Evolutionary conservation across 768 basidiomycete species (phyloP), one percentile per base, ranked within the genome.

Genomic region (Podaxis mareebaensis): DNA sequence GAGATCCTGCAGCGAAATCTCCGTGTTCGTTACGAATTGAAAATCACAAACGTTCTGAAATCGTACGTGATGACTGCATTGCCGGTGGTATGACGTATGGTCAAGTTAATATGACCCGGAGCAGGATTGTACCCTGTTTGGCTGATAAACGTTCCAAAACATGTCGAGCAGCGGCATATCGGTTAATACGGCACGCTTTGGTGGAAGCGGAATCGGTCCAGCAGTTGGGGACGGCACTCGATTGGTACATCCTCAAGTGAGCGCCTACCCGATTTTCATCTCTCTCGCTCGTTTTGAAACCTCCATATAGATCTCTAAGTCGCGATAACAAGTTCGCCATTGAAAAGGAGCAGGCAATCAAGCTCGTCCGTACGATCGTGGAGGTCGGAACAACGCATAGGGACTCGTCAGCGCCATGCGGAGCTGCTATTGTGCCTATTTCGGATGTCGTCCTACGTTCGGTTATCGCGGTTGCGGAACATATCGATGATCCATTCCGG

Each of bases 291-390:
- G 62, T 65, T 63, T 7, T 10, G 33, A 33, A 33, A 33, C 33
- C 28, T 8, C 13, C 46, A 36, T 56, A 10, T 65, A 95, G 95
- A 67, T 88, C 95, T 1, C 79, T 99, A 15, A 85, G 90, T 0
- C 87, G 95, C 12, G 95, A 98, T 71, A 88, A 87, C 71, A 91
- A 93, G 68, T 83, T 88, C 71, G 84, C 85, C 12, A 83, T 88
- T 4, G 97, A 95, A 76, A 93, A 93, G 71, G 95, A 97, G 71
- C 96, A 99, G 74, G 93, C 85, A 22, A 85, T 99, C 67, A 93
- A 94, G 64, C 85, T 99, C 22, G 87, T 99, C 60, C 89, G 97
- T 20, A 77, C 87, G 2, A 85, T 95, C 26, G 85, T 96, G 6
- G 86, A 92, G 67, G 82, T 95, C 40, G 90, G 91, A 12, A 87